Evolutionary conservation across 192 early-diverging fungal genomes (phyloP).

Genomic region (Umbelopsis sp.): DNA sequence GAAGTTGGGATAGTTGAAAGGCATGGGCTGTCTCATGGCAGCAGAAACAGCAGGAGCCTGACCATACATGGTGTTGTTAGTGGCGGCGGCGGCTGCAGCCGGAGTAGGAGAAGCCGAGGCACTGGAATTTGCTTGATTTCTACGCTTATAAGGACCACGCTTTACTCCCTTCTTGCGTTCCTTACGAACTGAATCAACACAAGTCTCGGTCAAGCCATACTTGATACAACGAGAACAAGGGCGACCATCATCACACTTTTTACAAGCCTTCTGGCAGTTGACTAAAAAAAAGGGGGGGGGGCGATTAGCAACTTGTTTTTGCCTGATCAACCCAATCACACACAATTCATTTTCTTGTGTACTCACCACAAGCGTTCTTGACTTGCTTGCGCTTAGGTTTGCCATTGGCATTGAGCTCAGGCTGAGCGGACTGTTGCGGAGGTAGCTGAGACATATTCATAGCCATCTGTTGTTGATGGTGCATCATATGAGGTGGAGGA

Average conservation of each 20-base stretch:
- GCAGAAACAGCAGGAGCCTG: not conserved
- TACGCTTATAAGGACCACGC: constrained; percentile 80
- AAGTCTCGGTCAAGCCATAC: constrained; percentile 66
- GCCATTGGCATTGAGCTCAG: constrained; percentile 21
- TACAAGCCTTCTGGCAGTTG: constrained; percentile 88
- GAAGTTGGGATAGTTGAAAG: constrained; percentile 28
- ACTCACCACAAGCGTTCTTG: constrained; percentile 87
- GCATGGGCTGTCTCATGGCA: constrained; percentile 16
- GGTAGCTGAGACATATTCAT: constrained; percentile 20
- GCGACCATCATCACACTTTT: constrained; percentile 85
- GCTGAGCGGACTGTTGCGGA: constrained; percentile 3
- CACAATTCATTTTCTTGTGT: too few species aligned
- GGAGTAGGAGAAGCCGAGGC: constrained; percentile 31
- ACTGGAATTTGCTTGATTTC: constrained; percentile 28
- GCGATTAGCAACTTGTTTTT: too few species aligned
- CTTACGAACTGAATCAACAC: constrained; percentile 79
- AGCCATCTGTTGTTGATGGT: constrained; percentile 9
- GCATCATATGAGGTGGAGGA: constrained; percentile 20
- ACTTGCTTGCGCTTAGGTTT: constrained; percentile 70
- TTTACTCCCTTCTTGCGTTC: constrained; percentile 83
- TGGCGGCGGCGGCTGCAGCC: constrained; percentile 13
- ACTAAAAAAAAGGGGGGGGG: too few species aligned
- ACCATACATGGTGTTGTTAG: constrained; percentile 18
- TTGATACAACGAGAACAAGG: constrained; percentile 85
- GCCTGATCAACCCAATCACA: too few species aligned